A percentile compares a stretch with the other conserved stretches of the same genome.
Conservation (phyloP, 495 filamentous ascomycete species). For the Endocarpon pusillum region DNA sequence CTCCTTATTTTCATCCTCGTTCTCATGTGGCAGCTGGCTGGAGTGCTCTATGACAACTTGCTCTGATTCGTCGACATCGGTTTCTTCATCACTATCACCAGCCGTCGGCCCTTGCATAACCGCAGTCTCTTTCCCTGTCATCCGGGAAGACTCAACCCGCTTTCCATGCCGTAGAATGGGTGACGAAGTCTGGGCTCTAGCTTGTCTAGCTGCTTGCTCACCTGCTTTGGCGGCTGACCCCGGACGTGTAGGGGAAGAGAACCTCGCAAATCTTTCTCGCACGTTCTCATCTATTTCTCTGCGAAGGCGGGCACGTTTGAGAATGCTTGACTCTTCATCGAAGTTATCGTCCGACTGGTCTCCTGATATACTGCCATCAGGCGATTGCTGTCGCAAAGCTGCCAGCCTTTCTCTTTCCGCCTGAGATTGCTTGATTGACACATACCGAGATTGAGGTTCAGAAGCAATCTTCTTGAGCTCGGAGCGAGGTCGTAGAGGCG, state of each 20-base stretch:
- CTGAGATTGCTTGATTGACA: conserved; percentile 36
- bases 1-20: too few species aligned
- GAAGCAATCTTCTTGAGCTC: conserved; percentile 24
- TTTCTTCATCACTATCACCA: too few species aligned
- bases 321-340: conserved; percentile 25
- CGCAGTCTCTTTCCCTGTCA: too few species aligned
- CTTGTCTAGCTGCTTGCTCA: conserved; percentile 2
- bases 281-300: conserved; percentile 22
- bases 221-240: conserved; percentile 9
- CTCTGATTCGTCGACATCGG: too few species aligned
- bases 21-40: too few species aligned
- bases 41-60: too few species aligned
- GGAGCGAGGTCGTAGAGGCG: conserved; percentile 21
- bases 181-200: conserved; percentile 1
- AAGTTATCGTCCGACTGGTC: conserved; percentile 31
- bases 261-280: conserved; percentile 21
- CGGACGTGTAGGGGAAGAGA: conserved; percentile 25
- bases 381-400: conserved; percentile 24
- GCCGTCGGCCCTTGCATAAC: too few species aligned
- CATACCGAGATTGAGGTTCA: conserved; percentile 30
- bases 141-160: too few species aligned
- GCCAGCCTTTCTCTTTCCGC: conserved; percentile 16
- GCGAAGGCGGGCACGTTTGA: conserved; percentile 22
- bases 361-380: conserved; percentile 21
- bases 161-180: not conserved